Base-by-base conservation (phyloP, 805 yeast species). In the Zygotorulaspora danielsina region DNA sequence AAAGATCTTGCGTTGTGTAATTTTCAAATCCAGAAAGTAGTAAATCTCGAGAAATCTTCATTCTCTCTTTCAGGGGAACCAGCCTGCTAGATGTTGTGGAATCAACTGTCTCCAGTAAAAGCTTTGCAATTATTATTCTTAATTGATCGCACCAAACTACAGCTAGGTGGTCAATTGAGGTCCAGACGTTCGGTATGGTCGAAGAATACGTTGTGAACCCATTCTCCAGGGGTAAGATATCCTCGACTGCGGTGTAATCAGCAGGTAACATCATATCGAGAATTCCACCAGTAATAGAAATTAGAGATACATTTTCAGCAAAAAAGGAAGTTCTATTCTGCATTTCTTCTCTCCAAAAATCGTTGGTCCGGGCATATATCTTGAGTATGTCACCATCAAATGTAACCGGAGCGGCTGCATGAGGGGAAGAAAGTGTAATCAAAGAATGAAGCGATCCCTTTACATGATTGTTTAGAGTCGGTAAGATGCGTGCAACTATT, bases 131-230 rank as follows among this genome's bases (percentile, higher is more conserved):
- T 11, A 71, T 75, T 37, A 73, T 69, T 37, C 97, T 72, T 26
- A 89, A 64, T 59, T 90, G 97, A 45, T 80, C 84, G 63, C 98
- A 90, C 98, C 98, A 90, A 2, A 90, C 95, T 34, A 93, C 80
- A 0, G 97, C 97, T 48, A 87, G 71, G 64, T 90, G 98, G 61
- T 90, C 97, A 28, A 88, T 79, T 1, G 96, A 84, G 0, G 96
- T 80, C 95, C 97, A 90, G 1, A 90, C 96, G 2, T 72, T 73
- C 0, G 96, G 96, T 8, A 90, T 82, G 1, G 95, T 89, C 0
- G 93, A 79, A 0, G 96, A 76, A 50, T 78, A 85, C 0, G 82
- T 84, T 0, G 94, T 79, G 44, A 90, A 79, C 0, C 97, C 97
- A 51, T 90, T 77, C 0, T 75, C 47, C 1, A 72, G 69, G 0